Base-by-base conservation (phyloP, 2,329 filamentous ascomycete genomes). In the Hypocrella siamensis region DNA sequence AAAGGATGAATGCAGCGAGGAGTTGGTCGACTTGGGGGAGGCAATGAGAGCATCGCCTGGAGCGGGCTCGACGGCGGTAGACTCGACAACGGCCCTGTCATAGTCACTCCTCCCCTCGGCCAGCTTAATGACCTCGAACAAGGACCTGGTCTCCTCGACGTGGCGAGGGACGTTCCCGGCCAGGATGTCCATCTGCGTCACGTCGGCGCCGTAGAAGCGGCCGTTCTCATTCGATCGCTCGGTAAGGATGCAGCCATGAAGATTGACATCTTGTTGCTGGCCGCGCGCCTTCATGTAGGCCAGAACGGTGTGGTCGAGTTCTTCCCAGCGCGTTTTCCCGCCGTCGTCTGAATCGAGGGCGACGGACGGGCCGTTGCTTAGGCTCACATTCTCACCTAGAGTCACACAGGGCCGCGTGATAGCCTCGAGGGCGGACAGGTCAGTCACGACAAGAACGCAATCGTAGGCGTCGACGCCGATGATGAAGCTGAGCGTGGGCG, bases 401-500 rank as follows among this genome's bases (percentile, higher is more conserved):
- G 81, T 90, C 34, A 84, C 75, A 32, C 79, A 71, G 4, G 88
- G 61, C 35, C 75, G 77, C 22, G 81, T 84, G 48, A 94, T 92
- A 1, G 80, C 74, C 42, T 93, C 80, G 29, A 96, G 61, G 6
- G 85, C 84, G 35, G 82, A 70, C 28, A 81, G 73, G 28, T 80
- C 85, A 58, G 93, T 94, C 49, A 94, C 86, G 22, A 94, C 80
- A 7, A 94, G 69, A 11, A 96, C 80, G 47, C 86, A 93, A 52
- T 96, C 88, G 61, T 94, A 96, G 19, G 94, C 85, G 49, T 96
- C 88, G 26, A 93, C 79, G 3, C 86, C 88, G 5, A 86, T 77
- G 32, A 93, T 70, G 48, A 96, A 94, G 22, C 85, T 88, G 21
- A 94, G 66, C 1, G 80, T 84, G 1, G 83, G 74, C 0, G 88